Evolutionary conservation across 805 yeast species (phyloP), one percentile per base, ranked within the genome.

Genomic region (Yamadazyma takamatsuzukensis): DNA sequence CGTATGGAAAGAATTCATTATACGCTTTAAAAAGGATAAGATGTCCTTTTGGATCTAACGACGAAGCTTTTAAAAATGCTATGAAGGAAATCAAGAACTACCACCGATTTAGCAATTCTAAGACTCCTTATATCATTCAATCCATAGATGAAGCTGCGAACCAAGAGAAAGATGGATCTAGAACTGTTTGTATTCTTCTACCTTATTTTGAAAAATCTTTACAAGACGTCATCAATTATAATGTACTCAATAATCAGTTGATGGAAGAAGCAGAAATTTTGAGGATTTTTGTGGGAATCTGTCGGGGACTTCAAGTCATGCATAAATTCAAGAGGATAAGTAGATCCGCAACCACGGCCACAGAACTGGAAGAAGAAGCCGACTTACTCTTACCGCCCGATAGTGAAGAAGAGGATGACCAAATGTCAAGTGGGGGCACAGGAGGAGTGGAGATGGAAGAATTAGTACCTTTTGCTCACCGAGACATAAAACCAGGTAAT

Each of bases 401-500:
- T 25, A 43, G 45, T 18, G 54, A 42, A 7, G 65, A 54, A 4
- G 64, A 53, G 10, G n/a, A n/a, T n/a, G 66, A 53, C 13, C 40
- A 27, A 4, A 4, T 33, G 10, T 18, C 22, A 64, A 56, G 48
- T 3, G 21, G 18, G 16, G 14, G 29, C 22, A 29, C 27, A 14
- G 39, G 50, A 43, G 74, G 68, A 17, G 30, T 37, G 13, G 43
- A 41, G 21, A 30, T 41, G 39, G 41, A 39, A 27, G 82, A 77
- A 34, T 60, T 74, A 3, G 64, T 72, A 3, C 83, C 90, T 3
- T 87, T 74, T 54, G 90, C 95, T 0, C 97, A 89, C 54, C 61
- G 88, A 36, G 96, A 89, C 53, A 61, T 89, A 35, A 89, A 86
- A 51, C 96, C 97, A 0, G 94, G 93, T 2, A 89, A 86, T 51